These are phyloP conservation scores for Actinomucor elegans DNA, from an alignment of 371 early-diverging fungal species.

Conservation along the genomic window DNA sequence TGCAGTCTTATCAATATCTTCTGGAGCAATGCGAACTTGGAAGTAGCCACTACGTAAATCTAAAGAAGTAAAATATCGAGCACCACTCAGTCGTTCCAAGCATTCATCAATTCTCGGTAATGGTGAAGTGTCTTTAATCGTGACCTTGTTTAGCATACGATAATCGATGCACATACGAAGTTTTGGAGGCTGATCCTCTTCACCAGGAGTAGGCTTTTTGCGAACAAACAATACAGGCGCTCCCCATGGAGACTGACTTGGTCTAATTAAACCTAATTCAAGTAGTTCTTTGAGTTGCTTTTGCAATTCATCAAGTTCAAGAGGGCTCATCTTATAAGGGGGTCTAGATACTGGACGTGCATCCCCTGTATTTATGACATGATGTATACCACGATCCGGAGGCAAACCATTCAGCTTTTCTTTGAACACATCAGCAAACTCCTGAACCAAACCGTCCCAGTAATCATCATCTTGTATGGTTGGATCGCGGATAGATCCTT, in stretches of 20 bases:
- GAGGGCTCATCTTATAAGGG: conserved; percentile 23
- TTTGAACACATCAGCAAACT: not conserved
- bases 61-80: conserved; percentile 46
- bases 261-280: conserved; percentile 17
- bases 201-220: no score
- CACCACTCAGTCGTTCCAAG: conserved; percentile 35
- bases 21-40: no score
- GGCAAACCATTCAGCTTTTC: conserved; percentile 1
- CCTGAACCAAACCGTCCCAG: not conserved
- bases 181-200: no score
- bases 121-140: conserved; percentile 40
- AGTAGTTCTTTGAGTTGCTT: conserved; percentile 9
- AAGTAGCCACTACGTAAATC: conserved; percentile 37
- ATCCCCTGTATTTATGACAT: conserved; percentile 5
- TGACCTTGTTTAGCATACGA: conserved; percentile 44
- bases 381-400: not conserved
- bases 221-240: conserved; percentile 51
- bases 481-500: no score
- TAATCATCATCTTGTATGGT: not conserved
- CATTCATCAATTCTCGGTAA: conserved; percentile 50
- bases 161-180: conserved; percentile 41
- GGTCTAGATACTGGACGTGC: not conserved
- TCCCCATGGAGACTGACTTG: conserved; percentile 21
- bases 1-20: conserved; percentile 31
- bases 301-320: conserved; percentile 7